Conservation (phyloP, 1,139 yeast species). For the Meyerozyma guilliermondii region DNA sequence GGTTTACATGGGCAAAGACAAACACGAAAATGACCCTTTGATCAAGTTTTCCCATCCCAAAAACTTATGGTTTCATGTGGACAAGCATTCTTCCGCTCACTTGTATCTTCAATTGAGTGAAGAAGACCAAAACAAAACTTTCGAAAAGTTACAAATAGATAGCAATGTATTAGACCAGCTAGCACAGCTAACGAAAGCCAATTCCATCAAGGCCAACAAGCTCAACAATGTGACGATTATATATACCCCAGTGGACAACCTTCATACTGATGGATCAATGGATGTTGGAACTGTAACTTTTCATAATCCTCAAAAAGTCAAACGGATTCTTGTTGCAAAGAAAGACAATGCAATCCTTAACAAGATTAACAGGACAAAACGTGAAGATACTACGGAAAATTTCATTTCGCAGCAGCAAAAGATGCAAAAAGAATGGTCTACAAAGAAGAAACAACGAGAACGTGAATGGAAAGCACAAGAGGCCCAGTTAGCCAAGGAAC, state of each 20-base stretch:
- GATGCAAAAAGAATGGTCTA: slow-evolving; percentile 30
- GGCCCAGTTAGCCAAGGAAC: slow-evolving; percentile 13
- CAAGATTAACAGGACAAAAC: slow-evolving; percentile 61
- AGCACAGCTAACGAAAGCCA: slow-evolving; percentile 75
- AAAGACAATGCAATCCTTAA: slow-evolving; percentile 64
- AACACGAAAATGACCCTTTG: slow-evolving; percentile 69
- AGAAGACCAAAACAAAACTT: slow-evolving; percentile 34
- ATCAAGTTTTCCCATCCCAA: slow-evolving; percentile 65
- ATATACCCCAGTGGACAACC: slow-evolving; percentile 73
- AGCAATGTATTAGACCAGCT: slow-evolving; percentile 52
- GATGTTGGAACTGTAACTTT: slow-evolving; percentile 83
- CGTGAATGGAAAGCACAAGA: slow-evolving; percentile 21
- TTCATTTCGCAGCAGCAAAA: slow-evolving; percentile 44
- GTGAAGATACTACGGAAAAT: slow-evolving; percentile 41
- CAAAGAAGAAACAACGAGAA: slow-evolving; percentile 28
- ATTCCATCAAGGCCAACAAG: slow-evolving; percentile 77
- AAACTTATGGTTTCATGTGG: slow-evolving; percentile 84
- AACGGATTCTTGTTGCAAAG: slow-evolving; percentile 48
- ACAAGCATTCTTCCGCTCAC: slow-evolving; percentile 76
- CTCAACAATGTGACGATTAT: slow-evolving; percentile 63
- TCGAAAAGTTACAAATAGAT: slow-evolving; percentile 41
- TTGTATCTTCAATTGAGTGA: slow-evolving; percentile 59
- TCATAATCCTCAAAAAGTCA: slow-evolving; percentile 50
- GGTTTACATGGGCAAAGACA: slow-evolving; percentile 73
- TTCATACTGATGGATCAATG: slow-evolving; percentile 70